Evolutionary conservation across 2,329 filamentous ascomycete species (phyloP), one percentile per base, ranked within the genome.

Genomic region (Alternaria metachromatica): DNA sequence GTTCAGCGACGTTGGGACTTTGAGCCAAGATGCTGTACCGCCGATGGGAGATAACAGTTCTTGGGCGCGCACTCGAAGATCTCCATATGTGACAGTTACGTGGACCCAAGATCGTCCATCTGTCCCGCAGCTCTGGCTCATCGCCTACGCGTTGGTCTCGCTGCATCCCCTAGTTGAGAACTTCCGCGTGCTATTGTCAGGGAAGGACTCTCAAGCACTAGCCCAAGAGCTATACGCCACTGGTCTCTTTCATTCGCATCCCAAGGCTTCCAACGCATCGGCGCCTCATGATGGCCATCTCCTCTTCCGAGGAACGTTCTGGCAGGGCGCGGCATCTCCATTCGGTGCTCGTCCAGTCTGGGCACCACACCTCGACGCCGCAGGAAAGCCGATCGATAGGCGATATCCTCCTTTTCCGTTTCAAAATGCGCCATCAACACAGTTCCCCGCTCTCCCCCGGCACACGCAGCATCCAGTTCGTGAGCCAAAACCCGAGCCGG

Each of bases 391-490:
- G 58, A 81, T 86, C 60, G 83, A 58, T 3, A 63, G 69, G 13
- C 67, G 76, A 3, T 84, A 82, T 33, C 83, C 83, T 3, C 55
- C 77, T 3, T 79, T 82, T 63, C 81, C 83, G 5, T 78, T 80
- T 54, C 78, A 80, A 55, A 80, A 80, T 66, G 80, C 83, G 25
- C 80, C 85, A 63, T 85, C 83, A 4, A 86, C 82, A 37, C 79
- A 80, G 50, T 84, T 83, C 57, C 82, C 82, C 12, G 76, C 81
- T 5, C 76, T 84, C 59, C 82, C 81, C 5, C 80, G 87, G 11
- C 87, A 91, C 76, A 84, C 87, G 11, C 89, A 87, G 79, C 92
- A 94, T 79, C 92, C 92, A 4, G 84, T 90, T 8, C 89, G 92
- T 9, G 88, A 89, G 1, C 85, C 88, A 33, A 94, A 95, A 82